A percentile compares a stretch with the other conserved stretches of the same genome.
Conservation (phyloP, 2,329 filamentous ascomycete species). For the Coniochaeta hoffmannii region DNA sequence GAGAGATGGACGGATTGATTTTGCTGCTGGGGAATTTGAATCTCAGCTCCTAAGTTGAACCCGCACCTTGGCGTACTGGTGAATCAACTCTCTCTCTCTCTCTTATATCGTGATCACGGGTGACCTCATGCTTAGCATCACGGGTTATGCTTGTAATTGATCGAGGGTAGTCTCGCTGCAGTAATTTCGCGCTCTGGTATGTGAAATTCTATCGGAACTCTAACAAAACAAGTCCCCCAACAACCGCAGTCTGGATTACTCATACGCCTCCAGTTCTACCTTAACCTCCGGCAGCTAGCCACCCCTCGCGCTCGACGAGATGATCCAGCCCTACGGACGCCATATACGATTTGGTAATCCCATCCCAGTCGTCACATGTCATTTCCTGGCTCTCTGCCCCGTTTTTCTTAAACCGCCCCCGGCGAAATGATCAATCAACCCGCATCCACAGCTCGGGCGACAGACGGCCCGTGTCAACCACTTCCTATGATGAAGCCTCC, state of each 20-base stretch:
- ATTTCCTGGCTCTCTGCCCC: not conserved
- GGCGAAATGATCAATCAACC: too few relatives aligned
- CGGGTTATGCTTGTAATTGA: too few relatives aligned
- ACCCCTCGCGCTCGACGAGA: not conserved
- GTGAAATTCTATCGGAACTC: not conserved
- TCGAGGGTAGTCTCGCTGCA: not conserved
- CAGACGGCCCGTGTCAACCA: not conserved
- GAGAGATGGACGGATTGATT: not conserved
- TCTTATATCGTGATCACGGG: too few relatives aligned
- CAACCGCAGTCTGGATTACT: not conserved
- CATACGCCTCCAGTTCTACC: not conserved
- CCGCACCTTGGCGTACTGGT: too few relatives aligned
- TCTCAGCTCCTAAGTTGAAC: too few relatives aligned
- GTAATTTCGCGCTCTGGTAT: not conserved
- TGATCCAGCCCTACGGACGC: not conserved
- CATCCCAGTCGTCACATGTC: not conserved
- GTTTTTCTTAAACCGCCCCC: not conserved
- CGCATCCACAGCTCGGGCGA: too few relatives aligned
- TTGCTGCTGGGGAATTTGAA: not conserved
- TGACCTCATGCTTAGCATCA: too few relatives aligned
- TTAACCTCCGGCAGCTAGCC: constrained; percentile 8
- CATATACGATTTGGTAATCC: not conserved
- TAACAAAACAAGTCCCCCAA: not conserved
- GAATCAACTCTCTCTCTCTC: too few relatives aligned
- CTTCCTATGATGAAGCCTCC: constrained; percentile 18